Percentiles rank a stretch among this genome's conserved stretches.
Evolutionary conservation across 345 rosid genomes (phyloP).

Genomic region (Corymbia maculata): DNA sequence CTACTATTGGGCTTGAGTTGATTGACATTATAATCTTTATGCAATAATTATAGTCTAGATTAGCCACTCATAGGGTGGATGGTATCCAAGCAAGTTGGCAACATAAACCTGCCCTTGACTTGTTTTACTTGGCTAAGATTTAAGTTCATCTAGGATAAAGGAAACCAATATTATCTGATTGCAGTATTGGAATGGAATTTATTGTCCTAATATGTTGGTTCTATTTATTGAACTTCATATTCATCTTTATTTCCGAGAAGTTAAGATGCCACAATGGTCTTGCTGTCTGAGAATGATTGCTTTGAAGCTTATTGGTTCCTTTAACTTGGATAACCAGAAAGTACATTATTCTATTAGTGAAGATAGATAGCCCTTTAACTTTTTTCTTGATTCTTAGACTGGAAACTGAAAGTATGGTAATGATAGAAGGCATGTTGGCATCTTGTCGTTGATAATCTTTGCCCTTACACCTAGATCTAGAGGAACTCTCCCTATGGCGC

Average conservation of each 20-base stretch:
- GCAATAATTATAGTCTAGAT: not conserved
- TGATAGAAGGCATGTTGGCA: not conserved
- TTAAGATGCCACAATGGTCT: not conserved
- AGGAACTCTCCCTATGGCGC: not conserved
- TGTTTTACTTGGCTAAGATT: not conserved
- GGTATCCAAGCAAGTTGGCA: not conserved
- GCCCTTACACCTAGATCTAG: not conserved
- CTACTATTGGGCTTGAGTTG: not conserved
- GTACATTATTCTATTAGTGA: not conserved
- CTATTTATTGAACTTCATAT: not conserved
- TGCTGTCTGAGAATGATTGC: not conserved
- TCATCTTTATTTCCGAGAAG: not conserved
- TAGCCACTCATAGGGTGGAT: not conserved
- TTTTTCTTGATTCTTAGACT: not conserved
- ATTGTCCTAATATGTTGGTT: not conserved
- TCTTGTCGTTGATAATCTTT: not conserved
- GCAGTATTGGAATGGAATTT: not conserved
- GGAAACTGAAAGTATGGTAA: not conserved
- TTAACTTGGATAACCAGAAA: not conserved
- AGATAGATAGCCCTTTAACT: not conserved
- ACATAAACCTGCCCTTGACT: not conserved
- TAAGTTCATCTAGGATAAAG: not conserved
- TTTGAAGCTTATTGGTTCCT: not conserved
- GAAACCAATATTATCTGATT: not conserved
- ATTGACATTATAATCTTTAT: not conserved